Conservation (phyloP, 768 basidiomycete species). For the Tylopilus sp. region DNA sequence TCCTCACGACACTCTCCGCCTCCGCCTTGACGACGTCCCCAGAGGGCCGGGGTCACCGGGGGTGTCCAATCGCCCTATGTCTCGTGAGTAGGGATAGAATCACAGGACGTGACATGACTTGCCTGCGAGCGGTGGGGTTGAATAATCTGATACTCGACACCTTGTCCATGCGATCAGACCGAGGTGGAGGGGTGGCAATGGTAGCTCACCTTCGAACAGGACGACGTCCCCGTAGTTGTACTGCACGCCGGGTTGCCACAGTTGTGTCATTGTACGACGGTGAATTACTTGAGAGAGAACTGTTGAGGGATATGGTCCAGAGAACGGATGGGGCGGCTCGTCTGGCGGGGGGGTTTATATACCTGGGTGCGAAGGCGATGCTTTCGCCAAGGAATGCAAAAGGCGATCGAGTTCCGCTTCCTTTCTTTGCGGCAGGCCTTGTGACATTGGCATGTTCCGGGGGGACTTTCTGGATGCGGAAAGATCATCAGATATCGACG, state of each 20-base stretch:
- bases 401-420: slow-evolving; percentile 7
- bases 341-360: slow-evolving; percentile 17
- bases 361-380: slow-evolving; percentile 7
- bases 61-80: slow-evolving; percentile 68
- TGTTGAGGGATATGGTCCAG: slow-evolving; percentile 4
- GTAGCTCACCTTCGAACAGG: slow-evolving; percentile 47
- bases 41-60: slow-evolving; percentile 56
- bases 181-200: neutral
- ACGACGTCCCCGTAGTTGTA: slow-evolving; percentile 57
- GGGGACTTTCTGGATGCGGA: slow-evolving; percentile 9
- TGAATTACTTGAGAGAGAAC: slow-evolving; percentile 1
- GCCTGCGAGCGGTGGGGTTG: slow-evolving; percentile 72
- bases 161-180: slow-evolving; percentile 26
- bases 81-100: slow-evolving; percentile 4
- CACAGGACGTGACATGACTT: neutral
- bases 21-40: slow-evolving; percentile 50
- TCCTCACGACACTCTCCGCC: slow-evolving; percentile 18
- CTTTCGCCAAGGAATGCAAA: neutral
- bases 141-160: slow-evolving; percentile 62
- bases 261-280: slow-evolving; percentile 35
- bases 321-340: neutral
- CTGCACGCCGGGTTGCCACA: slow-evolving; percentile 62
- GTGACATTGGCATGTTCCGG: neutral
- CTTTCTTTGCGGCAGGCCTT: neutral
- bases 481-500: slow-evolving; percentile 7